These are phyloP conservation scores for Meyerozyma carpophila DNA, from an alignment of 1,139 yeast genomes.

Conservation along the genomic window DNA sequence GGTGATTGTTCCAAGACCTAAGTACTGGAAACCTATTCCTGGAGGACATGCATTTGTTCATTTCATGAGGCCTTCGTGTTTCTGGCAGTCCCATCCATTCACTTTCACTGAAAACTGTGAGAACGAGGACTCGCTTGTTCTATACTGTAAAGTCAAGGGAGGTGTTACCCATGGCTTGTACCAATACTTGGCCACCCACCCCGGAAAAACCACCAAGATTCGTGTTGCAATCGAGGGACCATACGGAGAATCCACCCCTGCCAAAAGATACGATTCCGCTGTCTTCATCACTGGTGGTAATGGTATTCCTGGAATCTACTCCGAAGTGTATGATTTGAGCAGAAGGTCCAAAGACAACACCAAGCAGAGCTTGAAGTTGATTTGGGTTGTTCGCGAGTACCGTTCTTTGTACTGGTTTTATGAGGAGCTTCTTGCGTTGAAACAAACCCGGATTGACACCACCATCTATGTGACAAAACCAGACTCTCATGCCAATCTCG, in stretches of 20 bases:
- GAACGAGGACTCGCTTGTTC: constrained; percentile 18
- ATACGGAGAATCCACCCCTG: constrained; percentile 35
- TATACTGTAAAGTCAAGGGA: constrained; percentile 21
- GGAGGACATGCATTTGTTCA: constrained; percentile 51
- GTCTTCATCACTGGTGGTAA: constrained; percentile 43
- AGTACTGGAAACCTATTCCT: constrained; percentile 36
- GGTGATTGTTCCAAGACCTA: constrained; percentile 36
- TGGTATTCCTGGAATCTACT: constrained; percentile 44
- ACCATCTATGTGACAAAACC: constrained; percentile 44
- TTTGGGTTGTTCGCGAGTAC: constrained; percentile 50
- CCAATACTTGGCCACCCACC: constrained; percentile 25
- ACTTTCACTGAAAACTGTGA: constrained; percentile 35
- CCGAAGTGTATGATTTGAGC: constrained; percentile 29
- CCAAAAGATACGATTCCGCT: constrained; percentile 29
- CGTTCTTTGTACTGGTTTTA: constrained; percentile 45
- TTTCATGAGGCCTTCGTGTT: constrained; percentile 27
- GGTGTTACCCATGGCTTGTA: constrained; percentile 29
- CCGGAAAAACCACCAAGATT: constrained; percentile 19
- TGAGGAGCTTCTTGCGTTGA: constrained; percentile 38
- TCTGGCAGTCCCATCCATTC: constrained; percentile 42
- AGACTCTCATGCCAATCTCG: constrained; percentile 9
- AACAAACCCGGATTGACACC: constrained; percentile 24
- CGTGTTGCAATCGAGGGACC: constrained; percentile 44
- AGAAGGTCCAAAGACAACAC: constrained; percentile 9
- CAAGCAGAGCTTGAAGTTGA: constrained; percentile 28